phyloP scores from a whole-genome alignment of 2,329 filamentous ascomycete species.

The Epichloe uncinata region DNA sequence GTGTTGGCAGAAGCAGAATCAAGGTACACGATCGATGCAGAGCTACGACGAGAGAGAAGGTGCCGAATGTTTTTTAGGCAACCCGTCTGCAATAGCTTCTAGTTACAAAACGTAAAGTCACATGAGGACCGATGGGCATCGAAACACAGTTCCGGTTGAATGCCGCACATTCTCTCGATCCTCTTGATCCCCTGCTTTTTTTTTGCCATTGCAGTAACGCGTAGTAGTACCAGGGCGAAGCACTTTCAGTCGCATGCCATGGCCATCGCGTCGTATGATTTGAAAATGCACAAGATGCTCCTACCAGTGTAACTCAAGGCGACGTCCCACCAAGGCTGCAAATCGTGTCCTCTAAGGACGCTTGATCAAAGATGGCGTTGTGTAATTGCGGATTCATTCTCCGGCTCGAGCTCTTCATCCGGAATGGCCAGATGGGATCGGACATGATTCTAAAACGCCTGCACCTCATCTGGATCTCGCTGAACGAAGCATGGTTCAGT shows the following conservation, averaged over 20 bases:
- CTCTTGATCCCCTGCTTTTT: background rate
- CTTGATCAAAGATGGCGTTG: background rate
- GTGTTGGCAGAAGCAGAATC: too few species aligned
- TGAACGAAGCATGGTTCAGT: background rate
- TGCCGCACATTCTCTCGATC: too few species aligned
- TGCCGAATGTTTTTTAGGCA: background rate
- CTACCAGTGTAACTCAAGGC: background rate
- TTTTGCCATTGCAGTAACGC: background rate
- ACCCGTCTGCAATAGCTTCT: background rate
- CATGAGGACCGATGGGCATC: background rate
- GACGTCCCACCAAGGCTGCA: background rate
- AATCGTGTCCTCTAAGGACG: background rate
- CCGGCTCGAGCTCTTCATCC: conserved; percentile 17
- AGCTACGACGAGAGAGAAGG: too few species aligned
- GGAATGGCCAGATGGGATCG: conserved; percentile 16
- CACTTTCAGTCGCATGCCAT: background rate
- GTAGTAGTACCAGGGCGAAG: too few species aligned
- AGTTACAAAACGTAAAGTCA: background rate
- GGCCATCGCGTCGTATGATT: background rate
- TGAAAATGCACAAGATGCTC: background rate
- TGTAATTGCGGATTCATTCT: background rate
- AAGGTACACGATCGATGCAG: too few species aligned
- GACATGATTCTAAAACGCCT: conserved; percentile 19
- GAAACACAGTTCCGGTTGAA: background rate
- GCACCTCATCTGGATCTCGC: conserved; percentile 14